Percentiles rank a stretch among this genome's conserved stretches.
These are phyloP conservation scores for Orobanche coerulescens DNA, from an alignment of 257 asterid species.

Conservation along the genomic window DNA sequence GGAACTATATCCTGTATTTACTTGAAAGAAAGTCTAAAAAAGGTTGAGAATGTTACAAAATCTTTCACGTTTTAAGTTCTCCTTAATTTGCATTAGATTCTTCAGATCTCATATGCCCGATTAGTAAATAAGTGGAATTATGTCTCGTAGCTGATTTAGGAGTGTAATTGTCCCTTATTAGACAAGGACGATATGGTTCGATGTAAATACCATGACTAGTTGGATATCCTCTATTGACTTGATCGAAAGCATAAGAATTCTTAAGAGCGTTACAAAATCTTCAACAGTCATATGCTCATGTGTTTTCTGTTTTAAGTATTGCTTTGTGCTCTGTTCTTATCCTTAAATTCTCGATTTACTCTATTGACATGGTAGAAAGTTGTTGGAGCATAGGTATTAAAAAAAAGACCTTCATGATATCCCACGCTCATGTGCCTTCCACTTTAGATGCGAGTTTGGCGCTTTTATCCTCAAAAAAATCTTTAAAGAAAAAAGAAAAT, in stretches of 20 bases:
- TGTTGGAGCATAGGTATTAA: not conserved
- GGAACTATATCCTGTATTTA: too few relatives aligned
- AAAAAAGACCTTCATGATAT: not conserved
- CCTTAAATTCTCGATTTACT: not conserved
- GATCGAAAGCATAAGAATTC: not conserved
- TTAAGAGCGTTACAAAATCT: not conserved
- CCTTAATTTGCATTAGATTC: not conserved
- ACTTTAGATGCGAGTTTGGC: not conserved
- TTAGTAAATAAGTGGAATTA: not conserved
- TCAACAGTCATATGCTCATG: not conserved
- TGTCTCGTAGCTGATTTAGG: not conserved
- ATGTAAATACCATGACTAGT: not conserved
- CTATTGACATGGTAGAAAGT: constrained; percentile 8
- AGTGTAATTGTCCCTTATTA: not conserved
- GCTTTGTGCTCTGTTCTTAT: not conserved
- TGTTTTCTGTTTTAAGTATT: not conserved
- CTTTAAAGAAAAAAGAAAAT: not conserved
- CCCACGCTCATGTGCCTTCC: not conserved
- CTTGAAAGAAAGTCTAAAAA: too few relatives aligned
- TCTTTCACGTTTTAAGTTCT: not conserved
- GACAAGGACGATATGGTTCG: not conserved
- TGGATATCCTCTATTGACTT: not conserved
- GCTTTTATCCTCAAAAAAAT: not conserved
- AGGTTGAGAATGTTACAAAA: not conserved
- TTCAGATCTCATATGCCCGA: not conserved